A percentile compares a stretch with the other conserved stretches of the same genome.
phyloP scores from a whole-genome alignment of 805 yeast species.

The Jamesozyma jinghongensis region DNA sequence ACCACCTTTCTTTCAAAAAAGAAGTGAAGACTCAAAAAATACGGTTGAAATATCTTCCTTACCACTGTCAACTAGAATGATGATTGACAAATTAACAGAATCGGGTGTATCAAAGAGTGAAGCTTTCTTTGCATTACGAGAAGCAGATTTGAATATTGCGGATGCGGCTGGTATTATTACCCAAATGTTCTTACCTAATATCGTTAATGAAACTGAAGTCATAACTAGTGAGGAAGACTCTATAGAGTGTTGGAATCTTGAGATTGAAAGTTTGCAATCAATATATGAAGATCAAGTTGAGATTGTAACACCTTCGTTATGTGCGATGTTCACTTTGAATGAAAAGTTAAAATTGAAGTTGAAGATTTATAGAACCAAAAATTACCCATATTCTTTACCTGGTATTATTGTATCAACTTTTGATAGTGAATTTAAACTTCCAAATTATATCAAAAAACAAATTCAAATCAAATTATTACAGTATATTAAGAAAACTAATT shows the following conservation, averaged over 20 bases:
- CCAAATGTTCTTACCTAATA: slow-evolving; percentile 23
- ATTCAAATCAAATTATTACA: slow-evolving; percentile 40
- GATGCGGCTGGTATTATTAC: slow-evolving; percentile 45
- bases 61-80: slow-evolving; percentile 40
- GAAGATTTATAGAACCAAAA: slow-evolving; percentile 37
- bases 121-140: slow-evolving; percentile 40
- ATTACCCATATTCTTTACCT: slow-evolving; percentile 60
- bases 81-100: slow-evolving; percentile 46
- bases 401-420: slow-evolving; percentile 52
- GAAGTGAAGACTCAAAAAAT: slow-evolving; percentile 48
- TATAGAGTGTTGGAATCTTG: slow-evolving; percentile 60
- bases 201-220: slow-evolving; percentile 4
- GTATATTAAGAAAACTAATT: slow-evolving; percentile 34
- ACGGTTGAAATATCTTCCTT: slow-evolving; percentile 38
- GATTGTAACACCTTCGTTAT: slow-evolving; percentile 22
- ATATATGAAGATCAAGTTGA: slow-evolving; percentile 45
- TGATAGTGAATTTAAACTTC: slow-evolving; percentile 41
- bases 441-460: slow-evolving; percentile 61
- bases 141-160: slow-evolving; percentile 37
- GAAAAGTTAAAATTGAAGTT: slow-evolving; percentile 26
- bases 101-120: slow-evolving; percentile 68
- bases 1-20: slow-evolving; percentile 54
- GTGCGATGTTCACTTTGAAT: slow-evolving; percentile 28
- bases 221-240: slow-evolving; percentile 24
- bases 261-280: slow-evolving; percentile 54